Evolutionary conservation across 148 eudicot genomes (phyloP), one percentile per base, ranked within the genome.

Genomic region (Drosera capensis): DNA sequence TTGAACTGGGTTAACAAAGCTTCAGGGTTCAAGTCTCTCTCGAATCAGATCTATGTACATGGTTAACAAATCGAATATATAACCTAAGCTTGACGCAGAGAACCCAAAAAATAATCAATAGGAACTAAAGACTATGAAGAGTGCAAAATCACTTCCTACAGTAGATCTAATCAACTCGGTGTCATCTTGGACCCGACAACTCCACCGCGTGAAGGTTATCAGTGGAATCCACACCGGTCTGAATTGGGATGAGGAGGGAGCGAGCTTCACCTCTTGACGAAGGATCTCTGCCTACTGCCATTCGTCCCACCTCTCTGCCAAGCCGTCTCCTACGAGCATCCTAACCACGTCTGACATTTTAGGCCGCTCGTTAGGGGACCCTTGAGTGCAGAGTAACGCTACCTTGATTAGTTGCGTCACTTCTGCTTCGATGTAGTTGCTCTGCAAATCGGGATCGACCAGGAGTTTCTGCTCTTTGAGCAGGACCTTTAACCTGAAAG

Each of bases 261-360:
- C 65, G 14, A 63, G 46, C 41, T 61, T 66, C 3, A 60, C 46
- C 23, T 72, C 78, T 34, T 72, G 62, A 1, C 66, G 68, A 38
- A 56, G 47, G 26, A 72, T 57, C 43, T 67, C 77, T 31, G 50
- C 77, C 53, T 63, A 63, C 20, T 72, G 78, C 74, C 78, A 72
- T 38, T 72, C 74, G 1, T 72, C 74, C 78, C 78, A 72, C 25
- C 54, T 17, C 17, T 49, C 54, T 0, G 54, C 54, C 13, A 49
- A 49, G 20, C 54, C 54, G n/a, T 51, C 55, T 2, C 55, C 55
- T 25, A 38, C 55, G 0, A 51, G 55, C 55, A 51, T 51, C 22
- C 42, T 38, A 1, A 51, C 55, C 0, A 51, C 55, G 7, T 51
- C 55, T 3, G 55, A 51, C 55, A 51, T 51, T 25, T 51, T 51